Evolutionary conservation across 1,139 yeast species (phyloP), one percentile per base, ranked within the genome.

Genomic region (Pneumocystis oryctolagi): DNA sequence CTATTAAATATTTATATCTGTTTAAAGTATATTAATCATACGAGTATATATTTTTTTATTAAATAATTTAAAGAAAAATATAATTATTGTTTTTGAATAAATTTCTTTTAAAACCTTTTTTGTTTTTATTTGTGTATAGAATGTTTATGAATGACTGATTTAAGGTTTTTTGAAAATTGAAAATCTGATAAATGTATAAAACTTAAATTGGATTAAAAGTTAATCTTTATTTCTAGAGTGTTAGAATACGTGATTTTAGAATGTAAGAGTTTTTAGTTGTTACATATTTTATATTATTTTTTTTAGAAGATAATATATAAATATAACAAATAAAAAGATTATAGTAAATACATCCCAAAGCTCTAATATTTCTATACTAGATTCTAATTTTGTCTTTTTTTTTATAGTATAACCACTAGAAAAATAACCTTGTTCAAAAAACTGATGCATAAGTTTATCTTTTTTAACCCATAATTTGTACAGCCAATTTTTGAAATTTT

Each of bases 401-500:
- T 66, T 63, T 32, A 66, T 61, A n/a, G 25, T 64, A 16, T 61
- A 64, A 42, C 64, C 66, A 35, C 72, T 72, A 2, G 72, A 74
- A 68, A 87, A 85, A 2, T 75, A 70, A 2, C 95, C 95, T 2
- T 77, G 75, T 37, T 75, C 71, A 70, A 82, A 84, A 70, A 81
- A 87, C 42, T 74, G 71, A 16, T 80, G 82, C 82, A 92, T 77
- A 64, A 85, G 72, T 60, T 73, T 74, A 73, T 92, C 97, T 73
- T 92, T 92, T 67, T 83, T 85, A 59, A 76, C 72, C 97, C 97
- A 92, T n/a, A 82, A 74, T 1, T 79, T 74, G 66, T 78, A 79
- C 60, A 92, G 73, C 98, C 98, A 92, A 37, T 78, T 74, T 65
- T 85, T 89, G 71, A 92, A 89, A 62, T 78, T 77, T 65, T 76